Base-by-base conservation (phyloP, 2,329 filamentous ascomycete genomes). In the Fusarium keratoplasticum region DNA sequence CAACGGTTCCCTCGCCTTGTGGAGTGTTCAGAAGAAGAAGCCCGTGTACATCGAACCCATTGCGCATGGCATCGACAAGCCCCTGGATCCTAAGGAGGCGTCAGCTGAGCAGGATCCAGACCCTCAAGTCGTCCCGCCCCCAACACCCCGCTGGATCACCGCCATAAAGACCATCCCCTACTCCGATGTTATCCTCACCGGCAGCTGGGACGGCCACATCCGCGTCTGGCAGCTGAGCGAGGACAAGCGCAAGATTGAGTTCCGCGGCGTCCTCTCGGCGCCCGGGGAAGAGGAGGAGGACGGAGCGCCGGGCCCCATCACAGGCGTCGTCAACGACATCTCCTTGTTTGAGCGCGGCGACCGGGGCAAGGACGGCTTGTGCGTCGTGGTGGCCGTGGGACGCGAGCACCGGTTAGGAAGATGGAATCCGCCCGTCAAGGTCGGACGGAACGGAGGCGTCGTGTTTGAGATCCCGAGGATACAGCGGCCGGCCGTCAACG, bases 21-120 rank as follows among this genome's bases (percentile, higher is more conserved):
- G 96, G 96, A 95, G 92, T 70, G 88, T 95, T 25, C 90, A 95
- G 81, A 98, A 97, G 86, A 99, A 99, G 89, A 98, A 98, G 83
- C 93, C 96, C 1, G 87, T 99, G 11, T 93, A 92, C 83, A 93
- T 94, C 4, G 85, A 96, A 52, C 89, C 92, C 3, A 87, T 94
- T 33, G 95, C 96, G 5, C 96, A 99, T 82, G 96, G 96, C 35
- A 85, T 97, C 61, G 95, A 98, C 69, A 90, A 92, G 5, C 86
- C 92, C 3, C 84, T 95, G 61, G 86, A 87, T 4, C 88, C 93
- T 1, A 87, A 92, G 22, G 87, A 94, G 76, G 90, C 92, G 35
- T 96, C 92, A 1, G 93, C 95, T n/a, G 94, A 95, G 79, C 81
- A 85, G 59, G 80, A 93, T 64, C 91, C 92, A 1, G 87, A 90